Base-by-base conservation (phyloP, 306 rosid species). In the Mucuna pruriens region DNA sequence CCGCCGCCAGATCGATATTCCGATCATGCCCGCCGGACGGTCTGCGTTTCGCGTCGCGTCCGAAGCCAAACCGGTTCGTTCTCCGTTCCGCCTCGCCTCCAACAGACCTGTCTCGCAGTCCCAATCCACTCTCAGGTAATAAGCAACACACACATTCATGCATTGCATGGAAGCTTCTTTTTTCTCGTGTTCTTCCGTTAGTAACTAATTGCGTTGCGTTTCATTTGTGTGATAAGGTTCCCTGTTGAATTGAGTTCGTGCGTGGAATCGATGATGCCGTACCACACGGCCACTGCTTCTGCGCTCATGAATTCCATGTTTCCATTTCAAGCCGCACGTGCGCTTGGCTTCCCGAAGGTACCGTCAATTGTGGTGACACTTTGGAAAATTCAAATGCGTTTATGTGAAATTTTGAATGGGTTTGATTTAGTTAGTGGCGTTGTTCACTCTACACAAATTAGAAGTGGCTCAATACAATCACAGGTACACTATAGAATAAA, bases 241-340 rank as follows among this genome's bases (percentile, higher is more conserved):
- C 91, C 98, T 16, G 94, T 82, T 75, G 88, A 89, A 82, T 54
- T 90, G 94, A 86, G 97, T 84, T 88, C 80, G 82, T 91, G 97
- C 33, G 83, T 87, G 57, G 97, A 91, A 83, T 91, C 97, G 6
- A 87, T 94, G 98, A 75, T 94, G 84, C 97, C 98, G 9, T 91
- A 90, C 79, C 97, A 94, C 80, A 89, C 96, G 0, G 98, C 89
- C 15, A 94, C 98, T 17, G 90, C 98, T 64, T 89, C 96, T 23
- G 93, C 98, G 1, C 86, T 92, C 80, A 88, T 94, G 96, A 94
- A 86, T 57, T 94, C 98, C 2, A 92, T 94, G 98, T 93, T 94
- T 84, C 97, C 6, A 26, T 92, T 76, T 88, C 96, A 29, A 83
- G 82, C 75, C 51, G 81, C 84, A 75, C 77, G 36, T 87, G 33